Evolutionary conservation across 2,329 filamentous ascomycete species (phyloP), one percentile per base, ranked within the genome.

Genomic region (Epichloe uncinata): DNA sequence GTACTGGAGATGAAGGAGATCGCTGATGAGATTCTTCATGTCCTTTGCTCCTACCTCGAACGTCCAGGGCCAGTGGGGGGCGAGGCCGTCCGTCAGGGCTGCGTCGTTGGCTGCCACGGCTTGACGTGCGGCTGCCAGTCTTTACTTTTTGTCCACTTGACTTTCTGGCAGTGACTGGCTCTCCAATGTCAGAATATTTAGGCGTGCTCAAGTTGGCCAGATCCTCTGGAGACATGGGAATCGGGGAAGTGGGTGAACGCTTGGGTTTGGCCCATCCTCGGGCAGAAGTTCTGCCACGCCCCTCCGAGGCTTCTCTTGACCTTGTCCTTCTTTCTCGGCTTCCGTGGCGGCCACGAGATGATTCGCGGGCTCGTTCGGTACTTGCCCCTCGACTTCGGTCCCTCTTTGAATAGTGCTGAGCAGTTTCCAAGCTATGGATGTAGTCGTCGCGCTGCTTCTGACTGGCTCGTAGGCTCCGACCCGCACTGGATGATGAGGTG

Each of bases 191-290:
- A 6, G 47, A 61, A 55, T 60, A 58, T 30, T 60, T 68, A 1
- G 73, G 70, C 1, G 71, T 77, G 54, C 75, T 77, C 46, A 84
- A 66, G 57, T 78, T 82, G 60, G 81, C 79, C 52, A 87, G 63
- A 59, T 96, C 89, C 58, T 95, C 87, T 0, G 89, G 89, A 3
- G 90, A 95, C 90, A 96, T 96, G 3, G 90, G 88, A 2, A 95
- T 77, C 0, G 91, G 91, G 0, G 91, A 96, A 2, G 88, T 94
- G 1, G 91, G 91, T 1, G 91, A 96, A 20, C 86, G 77, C 67
- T 95, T 95, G 16, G 85, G 79, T 60, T 81, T 84, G 54, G 84
- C 68, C 51, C 74, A 88, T 55, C 82, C 84, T 20, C 83, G 78
- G 42, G 78, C 74, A 12, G 76, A 70, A 22, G 75, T 75, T 54